Conservation (phyloP, 768 basidiomycete genomes). For the Chlorophyllum brunneum region DNA sequence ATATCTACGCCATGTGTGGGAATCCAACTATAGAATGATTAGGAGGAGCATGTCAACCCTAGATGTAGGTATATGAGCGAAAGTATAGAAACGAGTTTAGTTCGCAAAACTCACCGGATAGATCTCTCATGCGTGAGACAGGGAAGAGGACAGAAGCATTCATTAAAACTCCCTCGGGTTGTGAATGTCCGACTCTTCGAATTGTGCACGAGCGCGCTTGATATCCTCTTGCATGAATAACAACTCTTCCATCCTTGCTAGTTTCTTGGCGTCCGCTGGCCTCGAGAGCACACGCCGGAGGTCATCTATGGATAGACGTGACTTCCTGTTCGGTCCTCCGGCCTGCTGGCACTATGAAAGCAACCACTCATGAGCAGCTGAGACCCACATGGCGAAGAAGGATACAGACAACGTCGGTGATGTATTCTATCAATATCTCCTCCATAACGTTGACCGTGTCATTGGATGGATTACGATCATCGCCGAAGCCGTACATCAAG, state of each 20-base stretch:
- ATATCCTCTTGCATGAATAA: conserved; percentile 94
- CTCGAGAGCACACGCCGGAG: conserved; percentile 74
- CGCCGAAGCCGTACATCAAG: conserved; percentile 93
- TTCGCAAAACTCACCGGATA: background rate
- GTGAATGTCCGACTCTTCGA: conserved; percentile 46
- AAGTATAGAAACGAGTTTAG: background rate
- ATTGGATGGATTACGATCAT: conserved; percentile 82
- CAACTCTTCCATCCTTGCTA: conserved; percentile 89
- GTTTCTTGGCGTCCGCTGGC: conserved; percentile 88
- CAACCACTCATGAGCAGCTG: conserved; percentile 9
- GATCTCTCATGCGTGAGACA: background rate
- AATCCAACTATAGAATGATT: too few relatives aligned
- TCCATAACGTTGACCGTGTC: conserved; percentile 93
- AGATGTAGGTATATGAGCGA: background rate
- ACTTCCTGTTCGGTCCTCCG: conserved; percentile 63
- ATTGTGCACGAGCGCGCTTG: conserved; percentile 80
- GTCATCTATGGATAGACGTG: conserved; percentile 83
- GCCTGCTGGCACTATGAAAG: conserved; percentile 64
- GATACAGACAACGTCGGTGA: conserved; percentile 77
- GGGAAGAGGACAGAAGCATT: background rate
- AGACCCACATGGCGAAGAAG: conserved; percentile 11
- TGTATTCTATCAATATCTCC: conserved; percentile 88
- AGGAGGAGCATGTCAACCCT: background rate
- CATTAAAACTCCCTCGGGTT: conserved; percentile 42
- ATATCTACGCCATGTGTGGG: too few relatives aligned